Evolutionary conservation across 805 yeast species (phyloP), one percentile per base, ranked within the genome.

Genomic region (Lachancea quebecensis): DNA sequence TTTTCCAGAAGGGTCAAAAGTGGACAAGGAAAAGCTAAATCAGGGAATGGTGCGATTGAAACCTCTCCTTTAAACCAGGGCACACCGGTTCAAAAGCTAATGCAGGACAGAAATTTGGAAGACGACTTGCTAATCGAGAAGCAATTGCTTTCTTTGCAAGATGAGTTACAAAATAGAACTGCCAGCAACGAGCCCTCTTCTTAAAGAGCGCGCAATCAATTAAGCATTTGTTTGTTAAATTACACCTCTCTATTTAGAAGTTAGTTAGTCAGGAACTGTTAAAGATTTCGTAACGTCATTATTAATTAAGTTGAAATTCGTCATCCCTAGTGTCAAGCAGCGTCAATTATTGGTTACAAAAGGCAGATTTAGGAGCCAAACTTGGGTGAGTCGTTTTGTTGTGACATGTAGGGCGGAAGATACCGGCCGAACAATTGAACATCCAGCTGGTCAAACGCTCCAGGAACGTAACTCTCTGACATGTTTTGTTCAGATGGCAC

Each of bases 371-470:
- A 34, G 5, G 16, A 11, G 18, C 21, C 16, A 15, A 16, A 34
- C 18, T 16, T 14, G 18, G 34, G 34, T 14, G 32, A 28, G 3
- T 39, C 46, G 16, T 28, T 44, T 28, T 38, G 51, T 41, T 50
- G 54, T 10, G 58, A 70, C 95, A 86, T 86, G 59, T 85, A 86
- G 2, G 95, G 93, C 2, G 95, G 95, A 40, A 86, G 59, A 51
- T 84, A 81, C 34, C 85, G 68, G 1, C 96, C 96, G 69, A 88
- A 88, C 15, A 88, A 73, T 57, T 86, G 90, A 57, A 86, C 78
- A 60, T 88, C 96, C 39, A 88, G 65, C 52, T 82, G 85, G 60
- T 88, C 95, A 72, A 88, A 83, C 36, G 85, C 82, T 4, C 95
- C 93, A 1, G 93, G 87, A 49, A 85, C 73, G 16, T 85, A 85